A percentile compares a stretch with the other conserved stretches of the same genome.
phyloP scores from a whole-genome alignment of 768 basidiomycete species.

The Russula sp. region DNA sequence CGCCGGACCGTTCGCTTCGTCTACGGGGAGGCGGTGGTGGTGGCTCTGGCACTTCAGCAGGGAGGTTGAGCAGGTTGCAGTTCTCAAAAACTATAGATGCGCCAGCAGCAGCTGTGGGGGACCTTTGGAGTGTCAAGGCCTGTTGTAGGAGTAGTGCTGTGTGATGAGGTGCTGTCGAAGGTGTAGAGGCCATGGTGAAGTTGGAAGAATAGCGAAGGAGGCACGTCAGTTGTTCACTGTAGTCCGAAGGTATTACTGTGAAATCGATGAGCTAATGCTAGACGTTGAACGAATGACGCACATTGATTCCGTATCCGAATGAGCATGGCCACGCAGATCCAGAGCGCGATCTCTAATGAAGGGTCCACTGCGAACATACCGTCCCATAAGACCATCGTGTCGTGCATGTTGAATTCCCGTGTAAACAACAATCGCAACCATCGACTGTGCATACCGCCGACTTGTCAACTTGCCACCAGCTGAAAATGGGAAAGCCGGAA shows the following conservation, averaged over 20 bases:
- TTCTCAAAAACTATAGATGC: conserved; percentile 81
- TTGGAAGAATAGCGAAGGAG: conserved; percentile 81
- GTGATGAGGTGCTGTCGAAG: conserved; percentile 44
- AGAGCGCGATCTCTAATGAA: conserved; percentile 68
- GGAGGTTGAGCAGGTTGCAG: conserved; percentile 65
- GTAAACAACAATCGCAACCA: conserved; percentile 94
- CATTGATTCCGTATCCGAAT: conserved; percentile 86
- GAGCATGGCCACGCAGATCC: conserved; percentile 92
- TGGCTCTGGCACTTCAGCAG: conserved; percentile 55
- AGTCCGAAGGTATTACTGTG: conserved; percentile 81
- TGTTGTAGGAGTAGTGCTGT: conserved; percentile 73
- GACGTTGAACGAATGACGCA: conserved; percentile 35
- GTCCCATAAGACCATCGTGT: conserved; percentile 92
- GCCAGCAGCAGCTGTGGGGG: conserved; percentile 69
- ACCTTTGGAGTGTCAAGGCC: conserved; percentile 70
- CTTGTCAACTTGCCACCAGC: conserved; percentile 9
- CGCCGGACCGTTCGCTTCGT: conserved; percentile 31
- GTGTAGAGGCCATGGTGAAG: conserved; percentile 32
- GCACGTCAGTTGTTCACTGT: conserved; percentile 75
- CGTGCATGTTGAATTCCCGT: conserved; percentile 76
- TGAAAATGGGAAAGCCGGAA: neutral
- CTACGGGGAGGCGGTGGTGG: conserved; percentile 35
- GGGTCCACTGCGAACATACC: conserved; percentile 87
- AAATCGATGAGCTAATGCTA: conserved; percentile 13
- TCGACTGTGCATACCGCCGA: conserved; percentile 46